Conservation (phyloP, 169 alveolate species). For the Plasmodium ovale region DNA sequence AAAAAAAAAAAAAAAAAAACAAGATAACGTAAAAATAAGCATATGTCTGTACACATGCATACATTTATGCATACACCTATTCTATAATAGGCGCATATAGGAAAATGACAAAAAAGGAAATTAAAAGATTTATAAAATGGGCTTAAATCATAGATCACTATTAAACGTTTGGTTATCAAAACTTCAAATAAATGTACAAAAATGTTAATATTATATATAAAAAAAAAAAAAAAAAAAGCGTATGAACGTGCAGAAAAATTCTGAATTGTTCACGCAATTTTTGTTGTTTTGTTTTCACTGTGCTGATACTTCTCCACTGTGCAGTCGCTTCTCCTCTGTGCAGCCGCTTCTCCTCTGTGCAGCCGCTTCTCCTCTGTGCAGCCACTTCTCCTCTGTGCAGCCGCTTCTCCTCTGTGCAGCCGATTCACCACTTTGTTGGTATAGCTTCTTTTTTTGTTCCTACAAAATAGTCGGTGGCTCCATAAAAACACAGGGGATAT, state of each 20-base stretch:
- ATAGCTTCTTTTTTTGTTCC: too few species aligned
- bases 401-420: too few species aligned
- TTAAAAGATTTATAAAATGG: neutral
- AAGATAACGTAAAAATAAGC: neutral
- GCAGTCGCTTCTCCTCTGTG: too few species aligned
- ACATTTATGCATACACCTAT: neutral
- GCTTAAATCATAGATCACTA: neutral
- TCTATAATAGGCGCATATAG: neutral
- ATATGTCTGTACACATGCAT: too few species aligned
- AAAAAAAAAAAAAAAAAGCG: neutral
- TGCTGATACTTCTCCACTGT: too few species aligned
- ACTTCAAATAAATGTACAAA: neutral
- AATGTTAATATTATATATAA: neutral
- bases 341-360: too few species aligned
- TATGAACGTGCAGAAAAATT: neutral
- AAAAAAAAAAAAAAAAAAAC: neutral
- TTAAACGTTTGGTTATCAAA: neutral
- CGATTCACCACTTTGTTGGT: too few species aligned
- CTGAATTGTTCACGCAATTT: neutral
- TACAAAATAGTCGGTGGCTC: slow-evolving; percentile 75
- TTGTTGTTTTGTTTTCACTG: neutral
- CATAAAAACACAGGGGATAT: slow-evolving; percentile 80
- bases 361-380: too few species aligned
- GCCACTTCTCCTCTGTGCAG: too few species aligned
- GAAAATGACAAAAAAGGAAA: neutral